Conservation (phyloP, 1,139 yeast species). For the Yamadazyma triangularis region DNA sequence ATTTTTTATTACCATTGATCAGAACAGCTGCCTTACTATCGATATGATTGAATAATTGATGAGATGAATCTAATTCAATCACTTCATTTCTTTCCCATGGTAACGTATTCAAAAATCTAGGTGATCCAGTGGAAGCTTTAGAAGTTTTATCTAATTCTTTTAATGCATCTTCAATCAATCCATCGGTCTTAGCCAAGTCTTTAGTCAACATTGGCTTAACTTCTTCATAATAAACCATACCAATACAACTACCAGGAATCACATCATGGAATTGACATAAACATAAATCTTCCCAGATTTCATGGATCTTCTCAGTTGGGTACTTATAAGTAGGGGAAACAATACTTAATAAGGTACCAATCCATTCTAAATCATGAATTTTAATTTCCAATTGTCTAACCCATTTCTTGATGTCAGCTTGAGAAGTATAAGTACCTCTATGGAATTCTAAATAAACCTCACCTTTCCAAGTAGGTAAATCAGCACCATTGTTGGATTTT, state of each 20-base stretch:
- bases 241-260: conserved; percentile 93
- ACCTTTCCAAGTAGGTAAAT: conserved; percentile 84
- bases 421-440: conserved; percentile 95
- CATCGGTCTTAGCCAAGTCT: conserved; percentile 50
- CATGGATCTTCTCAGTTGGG: conserved; percentile 64
- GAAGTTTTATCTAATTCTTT: conserved; percentile 12
- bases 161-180: conserved; percentile 52
- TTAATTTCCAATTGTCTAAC: conserved; percentile 77
- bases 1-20: conserved; percentile 2
- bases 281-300: conserved; percentile 82
- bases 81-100: conserved; percentile 68
- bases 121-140: conserved; percentile 6
- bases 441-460: conserved; percentile 94
- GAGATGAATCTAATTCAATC: conserved; percentile 24
- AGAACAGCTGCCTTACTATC: not conserved
- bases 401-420: conserved; percentile 76
- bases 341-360: conserved; percentile 74
- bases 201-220: conserved; percentile 74
- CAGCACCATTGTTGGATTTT: conserved; percentile 59
- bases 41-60: conserved; percentile 4
- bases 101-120: conserved; percentile 45
- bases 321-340: conserved; percentile 51
- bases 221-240: conserved; percentile 87
- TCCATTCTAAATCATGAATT: conserved; percentile 79
- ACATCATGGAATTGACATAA: conserved; percentile 96